phyloP scores from a whole-genome alignment of 2,329 filamentous ascomycete species.

The Diaporthe destruens region DNA sequence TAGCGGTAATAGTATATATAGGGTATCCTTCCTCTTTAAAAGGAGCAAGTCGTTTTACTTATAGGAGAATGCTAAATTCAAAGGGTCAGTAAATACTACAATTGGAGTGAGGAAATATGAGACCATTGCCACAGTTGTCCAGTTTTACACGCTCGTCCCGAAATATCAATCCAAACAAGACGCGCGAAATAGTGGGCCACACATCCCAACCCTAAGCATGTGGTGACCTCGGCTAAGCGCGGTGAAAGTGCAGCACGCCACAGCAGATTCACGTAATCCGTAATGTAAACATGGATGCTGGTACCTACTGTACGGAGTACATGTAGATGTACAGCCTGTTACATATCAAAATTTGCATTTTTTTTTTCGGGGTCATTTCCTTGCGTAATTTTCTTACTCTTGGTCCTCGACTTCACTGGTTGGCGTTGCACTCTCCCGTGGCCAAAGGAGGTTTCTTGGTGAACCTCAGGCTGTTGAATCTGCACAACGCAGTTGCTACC shows the following conservation, averaged over 20 bases:
- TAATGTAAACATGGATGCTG: not conserved
- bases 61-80: too few relatives aligned
- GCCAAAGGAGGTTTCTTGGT: too few relatives aligned
- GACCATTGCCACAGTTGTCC: not conserved
- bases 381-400: not conserved
- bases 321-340: not conserved
- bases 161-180: not conserved
- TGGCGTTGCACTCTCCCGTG: too few relatives aligned
- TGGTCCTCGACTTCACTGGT: not conserved
- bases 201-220: not conserved
- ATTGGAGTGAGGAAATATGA: not conserved
- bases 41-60: too few relatives aligned
- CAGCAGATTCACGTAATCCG: not conserved
- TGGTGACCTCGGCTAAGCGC: conserved; percentile 1
- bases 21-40: too few relatives aligned
- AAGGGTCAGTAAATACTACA: too few relatives aligned
- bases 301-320: not conserved
- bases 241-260: conserved; percentile 1
- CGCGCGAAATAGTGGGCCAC: not conserved
- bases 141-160: too few relatives aligned
- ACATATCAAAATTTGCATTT: not conserved
- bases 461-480: too few relatives aligned
- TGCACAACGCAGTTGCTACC: too few relatives aligned
- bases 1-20: too few relatives aligned
- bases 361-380: not conserved